These are phyloP conservation scores for Schizopora paradoxa DNA, from an alignment of 1,284 basidiomycete genomes.

Conservation along the genomic window DNA sequence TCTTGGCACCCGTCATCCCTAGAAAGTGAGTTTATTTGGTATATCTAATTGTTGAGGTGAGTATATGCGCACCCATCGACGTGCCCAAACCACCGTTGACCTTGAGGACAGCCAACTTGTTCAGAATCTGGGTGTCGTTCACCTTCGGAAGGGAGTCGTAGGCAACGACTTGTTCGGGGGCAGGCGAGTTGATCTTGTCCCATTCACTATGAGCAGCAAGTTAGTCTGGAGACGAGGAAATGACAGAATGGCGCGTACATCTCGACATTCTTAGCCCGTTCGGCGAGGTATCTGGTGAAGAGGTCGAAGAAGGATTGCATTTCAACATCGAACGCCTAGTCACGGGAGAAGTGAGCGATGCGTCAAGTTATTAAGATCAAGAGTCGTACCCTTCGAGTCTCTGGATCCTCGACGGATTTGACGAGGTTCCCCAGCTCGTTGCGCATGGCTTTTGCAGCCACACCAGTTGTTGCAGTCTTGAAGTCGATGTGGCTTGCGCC, in stretches of 20 bases:
- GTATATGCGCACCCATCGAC: conserved; percentile 71
- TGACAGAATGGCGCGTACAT: conserved; percentile 59
- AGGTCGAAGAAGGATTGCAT: conserved; percentile 99
- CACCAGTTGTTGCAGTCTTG: conserved; percentile 97
- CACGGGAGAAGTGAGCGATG: conserved; percentile 11
- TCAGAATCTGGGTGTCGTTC: conserved; percentile 67
- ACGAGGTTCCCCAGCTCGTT: conserved; percentile 97
- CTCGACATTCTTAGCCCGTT: conserved; percentile 92
- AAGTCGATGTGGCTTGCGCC: conserved; percentile 50
- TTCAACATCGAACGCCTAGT: conserved; percentile 91
- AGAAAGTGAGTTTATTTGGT: conserved; percentile 11
- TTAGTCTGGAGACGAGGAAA: conserved; percentile 4
- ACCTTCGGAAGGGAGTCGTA: conserved; percentile 72
- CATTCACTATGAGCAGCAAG: conserved; percentile 63
- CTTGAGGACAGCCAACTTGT: conserved; percentile 97
- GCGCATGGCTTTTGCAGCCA: conserved; percentile 97
- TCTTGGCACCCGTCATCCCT: conserved; percentile 93
- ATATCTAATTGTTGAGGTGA: conserved; percentile 1
- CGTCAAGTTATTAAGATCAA: conserved; percentile 13
- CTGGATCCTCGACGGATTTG: conserved; percentile 70
- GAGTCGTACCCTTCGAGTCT: conserved; percentile 72
- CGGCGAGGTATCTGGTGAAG: conserved; percentile 95
- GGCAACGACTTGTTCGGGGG: conserved; percentile 87
- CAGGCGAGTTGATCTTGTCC: conserved; percentile 96
- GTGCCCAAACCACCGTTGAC: conserved; percentile 99